Evolutionary conservation across 345 rosid species (phyloP), one percentile per base, ranked within the genome.

Genomic region (Raphanus raphanistrum): DNA sequence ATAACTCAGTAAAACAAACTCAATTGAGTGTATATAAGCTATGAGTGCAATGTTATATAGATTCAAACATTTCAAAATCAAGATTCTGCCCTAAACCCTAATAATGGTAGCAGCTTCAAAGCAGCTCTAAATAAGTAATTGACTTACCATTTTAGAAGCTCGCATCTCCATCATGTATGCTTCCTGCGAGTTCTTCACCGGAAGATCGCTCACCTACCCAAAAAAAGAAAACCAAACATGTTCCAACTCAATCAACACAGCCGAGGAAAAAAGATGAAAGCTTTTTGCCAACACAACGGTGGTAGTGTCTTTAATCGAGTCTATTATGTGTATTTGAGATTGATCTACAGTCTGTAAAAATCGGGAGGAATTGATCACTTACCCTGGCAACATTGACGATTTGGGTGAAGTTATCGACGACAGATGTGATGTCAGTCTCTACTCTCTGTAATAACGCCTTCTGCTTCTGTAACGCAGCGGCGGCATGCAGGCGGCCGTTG

Each of bases 101-200:
- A 32, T 32, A 0, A 0, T 32, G 36, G 36, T 32, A 7, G 36
- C 36, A 32, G 0, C 36, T 32, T 5, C 36, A 21, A 32, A 32
- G 41, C 41, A 35, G 41, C 41, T 35, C 41, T 35, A 28, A 35
- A 35, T 35, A 2, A 35, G 41, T 7, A 1, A 35, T 4, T 13
- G 58, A 5, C n/a, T 69, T 32, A 94, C 96, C 96, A 94, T 87
- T 85, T 94, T 85, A 8, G 97, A 85, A n/a, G 98, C 97, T 13
- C 95, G 97, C 95, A 86, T 88, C 82, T 94, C 97, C 98, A 92
- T 92, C 97, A 88, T 90, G 83, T 86, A 86, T 33, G 94, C 87
- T 84, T 94, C 94, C 71, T 94, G 98, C 1, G 93, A 84, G 79
- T 92, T 94, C 81, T 93, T 85, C 60, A 94, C 95, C 0, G 87